Base-by-base conservation (phyloP, 805 yeast genomes). In the Candida germanica region DNA sequence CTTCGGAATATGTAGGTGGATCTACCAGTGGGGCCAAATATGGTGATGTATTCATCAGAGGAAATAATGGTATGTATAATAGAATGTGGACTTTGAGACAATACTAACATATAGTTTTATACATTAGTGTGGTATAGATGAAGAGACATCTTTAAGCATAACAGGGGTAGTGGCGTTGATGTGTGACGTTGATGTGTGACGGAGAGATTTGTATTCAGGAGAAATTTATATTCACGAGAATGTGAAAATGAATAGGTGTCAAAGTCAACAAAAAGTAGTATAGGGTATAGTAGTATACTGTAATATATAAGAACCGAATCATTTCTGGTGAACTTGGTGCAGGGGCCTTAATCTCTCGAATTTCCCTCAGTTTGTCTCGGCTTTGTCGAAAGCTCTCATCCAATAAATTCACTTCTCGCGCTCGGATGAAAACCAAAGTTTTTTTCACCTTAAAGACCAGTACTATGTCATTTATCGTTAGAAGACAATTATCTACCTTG, bases 401-500 rank as follows among this genome's bases (percentile, higher is more conserved):
- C 39, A 40, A 40, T 40, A 19, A 41, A 19, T 31, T 32, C 25
- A 16, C 16, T 17, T 31, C 26, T 35, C 29, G 33, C 33, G 22
- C 26, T 29, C 27, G 30, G 28, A 28, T 29, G 24, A 21, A 29
- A 31, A 15, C 23, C 29, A 33, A 40, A 41, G 30, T 26, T 34
- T 33, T 41, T 7, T 22, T 19, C 17, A 6, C 7, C 22, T 14
- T 17, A 23, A 15, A 22, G 19, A 36, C 30, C 40, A n/a, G n/a
- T n/a, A n/a, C n/a, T n/a, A 87, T 85, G 94, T 84, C 93, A 58
- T 84, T 80, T 73, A 75, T 88, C 67, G 74, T 80, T 59, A 89
- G 86, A 82, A 89, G 98, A 73, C 83, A 83, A 55, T 77, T 91
- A 66, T 88, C 98, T 49, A 84, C 97, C 58, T 77, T 91, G 73